Percentiles rank a stretch among this genome's conserved stretches.
These are phyloP conservation scores for Cytidiella melzeri DNA, from an alignment of 768 basidiomycete species.

Conservation along the genomic window DNA sequence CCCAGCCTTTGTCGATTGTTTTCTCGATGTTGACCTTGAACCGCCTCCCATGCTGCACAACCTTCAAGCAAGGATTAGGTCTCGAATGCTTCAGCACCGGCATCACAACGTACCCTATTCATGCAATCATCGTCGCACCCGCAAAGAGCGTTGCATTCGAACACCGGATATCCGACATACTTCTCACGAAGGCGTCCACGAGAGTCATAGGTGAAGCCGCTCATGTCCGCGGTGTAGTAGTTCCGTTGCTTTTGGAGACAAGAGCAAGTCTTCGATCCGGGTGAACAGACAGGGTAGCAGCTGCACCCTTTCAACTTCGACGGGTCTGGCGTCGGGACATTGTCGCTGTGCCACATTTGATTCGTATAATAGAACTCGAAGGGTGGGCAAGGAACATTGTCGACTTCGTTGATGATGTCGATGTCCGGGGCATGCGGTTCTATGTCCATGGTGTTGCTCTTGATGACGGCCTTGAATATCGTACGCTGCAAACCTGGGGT, in stretches of 20 bases:
- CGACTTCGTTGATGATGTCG: constrained; percentile 59
- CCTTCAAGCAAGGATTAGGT: constrained; percentile 35
- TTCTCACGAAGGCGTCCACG: constrained; percentile 34
- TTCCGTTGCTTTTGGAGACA: constrained; percentile 49
- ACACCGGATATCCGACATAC: constrained; percentile 50
- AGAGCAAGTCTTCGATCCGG: constrained; percentile 63
- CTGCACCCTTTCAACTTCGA: constrained; percentile 57
- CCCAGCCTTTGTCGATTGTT: constrained; percentile 82
- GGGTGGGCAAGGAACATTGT: constrained; percentile 61
- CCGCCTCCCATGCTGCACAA: constrained; percentile 77
- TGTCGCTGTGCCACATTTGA: constrained; percentile 65
- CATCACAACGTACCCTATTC: constrained; percentile 61
- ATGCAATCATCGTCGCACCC: constrained; percentile 74
- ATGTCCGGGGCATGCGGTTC: constrained; percentile 70
- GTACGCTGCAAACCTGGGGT: constrained; percentile 38
- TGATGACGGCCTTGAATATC: constrained; percentile 62
- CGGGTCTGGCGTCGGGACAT: constrained; percentile 61
- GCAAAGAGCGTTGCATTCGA: constrained; percentile 84
- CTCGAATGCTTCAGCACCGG: neutral
- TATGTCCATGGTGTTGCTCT: constrained; percentile 55
- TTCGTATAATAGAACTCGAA: constrained; percentile 91
- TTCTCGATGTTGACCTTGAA: constrained; percentile 57
- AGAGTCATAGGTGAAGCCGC: constrained; percentile 67
- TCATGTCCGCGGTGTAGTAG: constrained; percentile 29
- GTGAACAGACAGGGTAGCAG: constrained; percentile 72